phyloP scores from a whole-genome alignment of 306 rosid genomes.

The Quercus wislizeni region DNA sequence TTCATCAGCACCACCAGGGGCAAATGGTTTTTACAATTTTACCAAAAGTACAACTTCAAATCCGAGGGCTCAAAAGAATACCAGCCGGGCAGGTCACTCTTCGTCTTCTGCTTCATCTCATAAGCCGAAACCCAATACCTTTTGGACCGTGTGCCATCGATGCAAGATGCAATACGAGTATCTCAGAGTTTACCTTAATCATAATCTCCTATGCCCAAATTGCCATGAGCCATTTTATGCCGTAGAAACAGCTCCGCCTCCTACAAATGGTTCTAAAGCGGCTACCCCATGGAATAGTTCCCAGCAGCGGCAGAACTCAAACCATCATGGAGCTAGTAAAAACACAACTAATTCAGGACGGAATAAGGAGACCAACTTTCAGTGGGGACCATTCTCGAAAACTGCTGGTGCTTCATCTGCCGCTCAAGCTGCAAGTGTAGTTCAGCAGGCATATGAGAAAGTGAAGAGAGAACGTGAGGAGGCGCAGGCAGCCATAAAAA shows the following conservation, averaged over 20 bases:
- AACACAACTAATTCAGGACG: constrained; percentile 40
- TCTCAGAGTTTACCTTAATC: constrained; percentile 80
- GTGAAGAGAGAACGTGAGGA: constrained; percentile 91
- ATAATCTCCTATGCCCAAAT: constrained; percentile 88
- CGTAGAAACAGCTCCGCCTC: constrained; percentile 76
- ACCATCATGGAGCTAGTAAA: constrained; percentile 38
- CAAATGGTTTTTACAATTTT: constrained; percentile 57
- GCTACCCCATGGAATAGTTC: constrained; percentile 54
- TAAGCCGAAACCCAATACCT: constrained; percentile 60
- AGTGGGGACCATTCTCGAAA: constrained; percentile 78
- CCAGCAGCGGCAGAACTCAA: constrained; percentile 36
- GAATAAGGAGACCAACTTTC: constrained; percentile 42
- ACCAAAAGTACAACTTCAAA: constrained; percentile 48
- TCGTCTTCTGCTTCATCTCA: constrained; percentile 50
- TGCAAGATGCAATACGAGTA: constrained; percentile 99
- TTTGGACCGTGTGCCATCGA: constrained; percentile 85
- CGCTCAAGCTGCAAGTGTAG: constrained; percentile 87
- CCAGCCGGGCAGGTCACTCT: constrained; percentile 37
- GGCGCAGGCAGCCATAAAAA: constrained; percentile 75
- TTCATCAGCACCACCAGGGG: constrained; percentile 45
- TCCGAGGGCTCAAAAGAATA: constrained; percentile 51
- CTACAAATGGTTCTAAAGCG: constrained; percentile 58
- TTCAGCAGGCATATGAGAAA: constrained; percentile 88
- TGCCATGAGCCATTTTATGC: constrained; percentile 87
- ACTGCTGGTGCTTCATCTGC: constrained; percentile 62